These are phyloP conservation scores for Agmasoma carcini DNA, from an alignment of 371 early-diverging fungal species.

Conservation along the genomic window DNA sequence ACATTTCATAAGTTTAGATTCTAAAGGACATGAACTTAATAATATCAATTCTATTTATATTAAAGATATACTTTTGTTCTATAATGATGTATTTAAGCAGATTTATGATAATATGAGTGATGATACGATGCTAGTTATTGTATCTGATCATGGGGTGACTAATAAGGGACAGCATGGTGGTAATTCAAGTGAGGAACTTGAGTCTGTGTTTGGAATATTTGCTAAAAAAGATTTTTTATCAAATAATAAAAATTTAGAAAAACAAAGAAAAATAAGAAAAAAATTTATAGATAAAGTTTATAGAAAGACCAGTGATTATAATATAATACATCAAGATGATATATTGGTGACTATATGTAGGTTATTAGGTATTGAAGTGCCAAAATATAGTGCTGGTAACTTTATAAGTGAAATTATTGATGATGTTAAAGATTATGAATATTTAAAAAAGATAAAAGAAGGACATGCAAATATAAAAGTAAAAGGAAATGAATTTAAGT, in stretches of 20 bases:
- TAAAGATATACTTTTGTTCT: slow-evolving; percentile 63
- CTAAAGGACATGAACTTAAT: slow-evolving; percentile 44
- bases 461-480: background rate
- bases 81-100: slow-evolving; percentile 62
- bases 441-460: slow-evolving; percentile 10
- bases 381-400: slow-evolving; percentile 45
- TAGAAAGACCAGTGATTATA: background rate
- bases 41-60: slow-evolving; percentile 61
- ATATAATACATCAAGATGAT: slow-evolving; percentile 51
- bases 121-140: slow-evolving; percentile 70
- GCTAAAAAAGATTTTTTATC: slow-evolving; percentile 21
- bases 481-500: background rate
- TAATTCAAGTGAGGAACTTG: slow-evolving; percentile 63
- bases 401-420: slow-evolving; percentile 41
- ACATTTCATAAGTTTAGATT: slow-evolving; percentile 42
- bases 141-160: slow-evolving; percentile 96
- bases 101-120: slow-evolving; percentile 61
- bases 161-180: slow-evolving; percentile 93
- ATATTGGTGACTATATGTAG: slow-evolving; percentile 51
- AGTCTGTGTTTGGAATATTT: slow-evolving; percentile 43
- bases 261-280: background rate
- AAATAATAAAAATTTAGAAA: background rate
- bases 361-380: slow-evolving; percentile 42
- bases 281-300: background rate
- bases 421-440: slow-evolving; percentile 8